Percentiles rank a stretch among this genome's conserved stretches.
Evolutionary conservation across 2,329 filamentous ascomycete species (phyloP).

Genomic region (Aspergillus sp.): DNA sequence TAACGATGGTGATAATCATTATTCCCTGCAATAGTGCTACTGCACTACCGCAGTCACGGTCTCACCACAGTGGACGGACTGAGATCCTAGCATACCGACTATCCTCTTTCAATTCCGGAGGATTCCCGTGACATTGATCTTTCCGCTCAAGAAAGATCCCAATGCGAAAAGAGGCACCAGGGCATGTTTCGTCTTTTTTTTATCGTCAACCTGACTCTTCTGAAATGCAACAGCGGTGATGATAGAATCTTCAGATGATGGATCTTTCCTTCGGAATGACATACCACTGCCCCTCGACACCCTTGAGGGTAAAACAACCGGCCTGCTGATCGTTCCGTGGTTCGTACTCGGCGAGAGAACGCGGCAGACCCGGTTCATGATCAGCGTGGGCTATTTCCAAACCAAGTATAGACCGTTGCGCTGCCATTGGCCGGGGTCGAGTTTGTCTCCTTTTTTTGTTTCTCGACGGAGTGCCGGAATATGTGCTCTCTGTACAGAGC

Average conservation of each 20-base stretch:
- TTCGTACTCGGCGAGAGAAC: not conserved
- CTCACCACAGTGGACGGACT: not conserved
- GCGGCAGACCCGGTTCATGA: not conserved
- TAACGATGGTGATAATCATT: not conserved
- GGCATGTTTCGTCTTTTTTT: not conserved
- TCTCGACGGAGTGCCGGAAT: no score
- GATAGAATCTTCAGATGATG: not conserved
- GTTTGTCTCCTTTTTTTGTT: not conserved
- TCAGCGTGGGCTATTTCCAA: not conserved
- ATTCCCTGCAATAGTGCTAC: not conserved
- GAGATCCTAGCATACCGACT: not conserved
- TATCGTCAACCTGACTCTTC: not conserved
- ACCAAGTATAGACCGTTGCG: not conserved
- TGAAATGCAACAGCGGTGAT: not conserved
- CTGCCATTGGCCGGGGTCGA: not conserved
- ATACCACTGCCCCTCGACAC: not conserved
- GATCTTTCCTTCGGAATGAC: not conserved
- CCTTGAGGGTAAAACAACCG: not conserved
- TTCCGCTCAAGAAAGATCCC: not conserved
- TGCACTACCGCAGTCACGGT: not conserved
- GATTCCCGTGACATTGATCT: not conserved
- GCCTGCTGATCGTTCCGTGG: not conserved
- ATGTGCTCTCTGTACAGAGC: no score
- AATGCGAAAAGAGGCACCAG: not conserved
- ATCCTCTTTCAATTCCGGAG: not conserved